These are phyloP conservation scores for Phytophthora hybrid DNA, from an alignment of 352 stramenopile species.

Conservation along the genomic window DNA sequence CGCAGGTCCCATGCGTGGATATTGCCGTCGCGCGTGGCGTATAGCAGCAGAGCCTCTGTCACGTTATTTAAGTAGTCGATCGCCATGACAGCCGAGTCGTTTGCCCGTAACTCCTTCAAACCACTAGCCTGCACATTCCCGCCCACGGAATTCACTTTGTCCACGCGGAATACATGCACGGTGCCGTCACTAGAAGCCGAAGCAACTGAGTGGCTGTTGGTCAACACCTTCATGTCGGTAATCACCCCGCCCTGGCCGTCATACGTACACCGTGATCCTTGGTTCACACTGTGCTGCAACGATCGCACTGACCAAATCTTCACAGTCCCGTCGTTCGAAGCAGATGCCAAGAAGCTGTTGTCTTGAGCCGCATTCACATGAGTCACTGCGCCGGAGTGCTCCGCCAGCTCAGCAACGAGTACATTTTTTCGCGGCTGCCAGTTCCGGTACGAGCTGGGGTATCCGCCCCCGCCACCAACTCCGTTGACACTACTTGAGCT, in stretches of 20 bases:
- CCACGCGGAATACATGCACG: slow-evolving; percentile 97
- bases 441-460: slow-evolving; percentile 71
- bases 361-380: slow-evolving; percentile 95
- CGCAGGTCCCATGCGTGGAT: slow-evolving; percentile 94
- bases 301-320: slow-evolving; percentile 96
- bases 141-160: slow-evolving; percentile 81
- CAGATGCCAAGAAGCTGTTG: slow-evolving; percentile 96
- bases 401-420: slow-evolving; percentile 85
- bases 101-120: slow-evolving; percentile 79
- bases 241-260: slow-evolving; percentile 91
- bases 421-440: slow-evolving; percentile 89
- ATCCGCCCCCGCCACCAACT: slow-evolving; percentile 35
- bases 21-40: slow-evolving; percentile 92
- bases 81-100: slow-evolving; percentile 93
- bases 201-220: slow-evolving; percentile 97
- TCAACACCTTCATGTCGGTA: slow-evolving; percentile 95
- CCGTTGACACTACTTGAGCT: slow-evolving; percentile 41
- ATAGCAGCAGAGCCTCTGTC: slow-evolving; percentile 94
- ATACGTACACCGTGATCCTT: slow-evolving; percentile 95
- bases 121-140: slow-evolving; percentile 78
- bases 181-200: slow-evolving; percentile 90
- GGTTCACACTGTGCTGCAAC: slow-evolving; percentile 94
- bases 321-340: slow-evolving; percentile 96
- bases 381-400: slow-evolving; percentile 95
- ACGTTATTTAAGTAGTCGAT: slow-evolving; percentile 98